Conservation (phyloP, 2,329 filamentous ascomycete genomes). For the Colletotrichum echinochloae region DNA sequence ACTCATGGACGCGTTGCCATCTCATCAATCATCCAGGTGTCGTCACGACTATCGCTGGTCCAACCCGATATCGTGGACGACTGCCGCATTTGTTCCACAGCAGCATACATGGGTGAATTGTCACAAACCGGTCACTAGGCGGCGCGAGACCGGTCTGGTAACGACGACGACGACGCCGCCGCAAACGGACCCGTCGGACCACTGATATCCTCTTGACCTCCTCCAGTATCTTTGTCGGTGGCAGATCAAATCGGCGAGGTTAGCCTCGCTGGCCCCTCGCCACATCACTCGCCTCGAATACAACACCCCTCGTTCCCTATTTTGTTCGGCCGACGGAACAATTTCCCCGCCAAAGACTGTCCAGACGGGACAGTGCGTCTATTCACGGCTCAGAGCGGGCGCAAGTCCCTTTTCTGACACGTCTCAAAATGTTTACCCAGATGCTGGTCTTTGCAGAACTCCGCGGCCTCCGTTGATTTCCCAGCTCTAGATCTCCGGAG, state of each 20-base stretch:
- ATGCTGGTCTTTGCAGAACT: constrained; percentile 25
- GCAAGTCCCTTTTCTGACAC: constrained; percentile 35
- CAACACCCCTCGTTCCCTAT: constrained; percentile 24
- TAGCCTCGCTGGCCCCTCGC: not conserved
- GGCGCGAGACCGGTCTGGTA: not conserved
- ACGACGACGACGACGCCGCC: too few species aligned
- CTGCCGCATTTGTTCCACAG: constrained; percentile 25
- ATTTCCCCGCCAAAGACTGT: constrained; percentile 35
- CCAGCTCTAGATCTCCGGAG: constrained; percentile 15
- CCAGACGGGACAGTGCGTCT: constrained; percentile 36
- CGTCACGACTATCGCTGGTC: not conserved
- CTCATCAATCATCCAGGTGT: constrained; percentile 30
- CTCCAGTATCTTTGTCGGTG: constrained; percentile 14
- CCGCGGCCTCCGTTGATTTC: constrained; percentile 16
- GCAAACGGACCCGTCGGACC: constrained; percentile 8
- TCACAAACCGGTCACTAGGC: constrained; percentile 11
- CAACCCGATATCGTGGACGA: constrained; percentile 11
- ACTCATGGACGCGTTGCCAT: constrained; percentile 16
- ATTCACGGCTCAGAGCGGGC: constrained; percentile 28
- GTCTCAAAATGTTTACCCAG: constrained; percentile 28
- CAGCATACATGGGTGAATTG: not conserved
- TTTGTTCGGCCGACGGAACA: constrained; percentile 32
- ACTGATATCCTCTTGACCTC: constrained; percentile 14
- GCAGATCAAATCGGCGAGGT: constrained; percentile 23
- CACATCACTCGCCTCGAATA: constrained; percentile 19